phyloP scores from a whole-genome alignment of 495 filamentous ascomycete species.

The Penicillium canescens region DNA sequence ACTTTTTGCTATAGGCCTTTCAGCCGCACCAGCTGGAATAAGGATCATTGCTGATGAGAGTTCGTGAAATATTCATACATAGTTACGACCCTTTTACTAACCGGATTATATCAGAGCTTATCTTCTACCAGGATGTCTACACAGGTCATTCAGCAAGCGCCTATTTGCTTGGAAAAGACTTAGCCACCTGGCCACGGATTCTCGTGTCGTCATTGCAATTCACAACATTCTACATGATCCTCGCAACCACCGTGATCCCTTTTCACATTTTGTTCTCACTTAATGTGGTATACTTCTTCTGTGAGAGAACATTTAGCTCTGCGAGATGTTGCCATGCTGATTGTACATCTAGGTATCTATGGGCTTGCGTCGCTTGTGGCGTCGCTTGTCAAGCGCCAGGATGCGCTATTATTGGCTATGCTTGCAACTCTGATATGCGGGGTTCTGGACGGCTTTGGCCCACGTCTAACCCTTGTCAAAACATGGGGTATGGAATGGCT shows the following conservation, averaged over 20 bases:
- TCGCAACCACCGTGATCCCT: not conserved
- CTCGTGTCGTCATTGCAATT: constrained; percentile 23
- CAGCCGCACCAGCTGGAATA: constrained; percentile 54
- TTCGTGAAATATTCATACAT: constrained; percentile 14
- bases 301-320: not conserved
- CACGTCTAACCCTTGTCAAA: not conserved
- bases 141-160: constrained; percentile 53
- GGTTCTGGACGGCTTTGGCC: not conserved
- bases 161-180: constrained; percentile 58
- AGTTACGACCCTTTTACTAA: not conserved
- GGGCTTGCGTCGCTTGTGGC: not conserved
- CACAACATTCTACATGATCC: not conserved
- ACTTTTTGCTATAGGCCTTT: constrained; percentile 37
- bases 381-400: not conserved
- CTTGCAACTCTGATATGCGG: not conserved
- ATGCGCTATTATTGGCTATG: not conserved
- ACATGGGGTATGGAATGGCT: not conserved
- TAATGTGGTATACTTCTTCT: not conserved
- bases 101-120: not conserved
- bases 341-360: not conserved
- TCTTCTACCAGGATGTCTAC: constrained; percentile 41
- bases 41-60: constrained; percentile 59
- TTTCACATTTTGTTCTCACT: not conserved
- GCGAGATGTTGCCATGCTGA: no score
- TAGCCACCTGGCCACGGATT: constrained; percentile 49